Percentiles rank a stretch among this genome's conserved stretches.
Conservation (phyloP, 495 filamentous ascomycete species). For the Podospora sp. region DNA sequence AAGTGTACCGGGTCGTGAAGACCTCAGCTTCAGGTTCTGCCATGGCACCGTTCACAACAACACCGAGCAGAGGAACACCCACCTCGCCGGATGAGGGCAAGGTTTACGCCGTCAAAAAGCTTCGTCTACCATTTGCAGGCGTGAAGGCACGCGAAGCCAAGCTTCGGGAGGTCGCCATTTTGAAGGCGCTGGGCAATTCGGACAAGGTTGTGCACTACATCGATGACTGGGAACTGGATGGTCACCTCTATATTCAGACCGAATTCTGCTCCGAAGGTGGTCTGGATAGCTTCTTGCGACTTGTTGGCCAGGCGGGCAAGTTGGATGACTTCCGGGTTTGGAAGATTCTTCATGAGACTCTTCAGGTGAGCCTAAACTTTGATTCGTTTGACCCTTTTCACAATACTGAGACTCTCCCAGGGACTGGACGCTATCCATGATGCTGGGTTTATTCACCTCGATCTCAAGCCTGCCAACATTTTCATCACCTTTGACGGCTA, state of each 20-base stretch:
- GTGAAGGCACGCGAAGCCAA: slow-evolving; percentile 73
- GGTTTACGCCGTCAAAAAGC: slow-evolving; percentile 92
- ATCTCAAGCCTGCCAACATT: slow-evolving; percentile 94
- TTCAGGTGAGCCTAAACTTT: slow-evolving; percentile 64
- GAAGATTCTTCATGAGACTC: slow-evolving; percentile 89
- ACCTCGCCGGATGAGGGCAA: slow-evolving; percentile 43
- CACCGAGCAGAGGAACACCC: slow-evolving; percentile 40
- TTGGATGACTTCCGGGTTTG: slow-evolving; percentile 97
- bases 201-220: slow-evolving; percentile 83
- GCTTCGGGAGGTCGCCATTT: slow-evolving; percentile 75
- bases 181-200: slow-evolving; percentile 69
- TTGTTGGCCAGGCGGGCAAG: slow-evolving; percentile 77
- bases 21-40: slow-evolving; percentile 30
- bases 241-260: slow-evolving; percentile 90
- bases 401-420: slow-evolving; percentile 51
- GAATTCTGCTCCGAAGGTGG: slow-evolving; percentile 95
- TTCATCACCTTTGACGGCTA: slow-evolving; percentile 88
- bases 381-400: neutral
- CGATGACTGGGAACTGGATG: slow-evolving; percentile 80
- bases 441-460: slow-evolving; percentile 86
- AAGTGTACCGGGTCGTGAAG: slow-evolving; percentile 77
- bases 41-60: slow-evolving; percentile 30
- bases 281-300: slow-evolving; percentile 76
- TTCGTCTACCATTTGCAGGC: slow-evolving; percentile 75
- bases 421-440: slow-evolving; percentile 88